phyloP scores from a whole-genome alignment of 345 rosid species.

The Acer yangbiense region DNA sequence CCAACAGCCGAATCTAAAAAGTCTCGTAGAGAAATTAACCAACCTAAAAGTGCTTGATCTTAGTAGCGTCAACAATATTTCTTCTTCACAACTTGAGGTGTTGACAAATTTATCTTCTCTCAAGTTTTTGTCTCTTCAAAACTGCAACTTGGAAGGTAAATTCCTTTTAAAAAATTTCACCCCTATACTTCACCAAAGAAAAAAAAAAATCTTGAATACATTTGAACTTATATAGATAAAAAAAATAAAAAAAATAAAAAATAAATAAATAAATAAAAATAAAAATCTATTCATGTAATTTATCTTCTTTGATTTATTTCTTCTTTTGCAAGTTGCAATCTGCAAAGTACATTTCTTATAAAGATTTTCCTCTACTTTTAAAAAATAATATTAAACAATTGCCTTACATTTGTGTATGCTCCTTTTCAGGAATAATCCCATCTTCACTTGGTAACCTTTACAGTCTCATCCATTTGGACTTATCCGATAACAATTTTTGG shows the following conservation, averaged over 20 bases:
- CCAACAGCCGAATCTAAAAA: neutral
- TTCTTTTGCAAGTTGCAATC: neutral
- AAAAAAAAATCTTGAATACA: neutral
- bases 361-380: too few species aligned
- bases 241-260: too few species aligned
- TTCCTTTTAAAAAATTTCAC: neutral
- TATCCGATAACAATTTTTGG: neutral
- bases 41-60: conserved; percentile 24
- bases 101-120: conserved; percentile 19
- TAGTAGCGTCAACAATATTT: neutral
- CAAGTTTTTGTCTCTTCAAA: neutral
- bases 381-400: too few species aligned
- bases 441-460: neutral
- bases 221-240: too few species aligned
- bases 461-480: neutral
- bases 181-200: neutral
- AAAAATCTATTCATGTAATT: neutral
- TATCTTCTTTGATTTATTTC: conserved; percentile 19
- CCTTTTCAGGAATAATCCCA: neutral
- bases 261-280: too few species aligned
- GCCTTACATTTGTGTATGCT: neutral
- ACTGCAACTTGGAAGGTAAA: conserved; percentile 8
- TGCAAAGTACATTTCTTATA: neutral
- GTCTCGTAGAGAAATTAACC: neutral
- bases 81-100: neutral